phyloP scores from a whole-genome alignment of 2,329 filamentous ascomycete species.

The Talaromyces funiculosus region DNA sequence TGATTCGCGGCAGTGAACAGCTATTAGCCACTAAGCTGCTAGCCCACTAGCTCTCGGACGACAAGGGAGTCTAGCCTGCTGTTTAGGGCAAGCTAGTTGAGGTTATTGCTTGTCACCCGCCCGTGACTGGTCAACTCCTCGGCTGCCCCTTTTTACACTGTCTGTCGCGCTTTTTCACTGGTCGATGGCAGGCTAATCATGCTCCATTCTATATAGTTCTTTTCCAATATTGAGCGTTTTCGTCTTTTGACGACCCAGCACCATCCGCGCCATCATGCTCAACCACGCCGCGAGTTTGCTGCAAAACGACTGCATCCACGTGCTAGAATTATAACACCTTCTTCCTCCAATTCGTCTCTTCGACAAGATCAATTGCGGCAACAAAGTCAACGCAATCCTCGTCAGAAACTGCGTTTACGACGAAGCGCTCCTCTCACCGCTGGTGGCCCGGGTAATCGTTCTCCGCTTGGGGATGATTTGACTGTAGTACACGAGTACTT shows the following conservation, averaged over 20 bases:
- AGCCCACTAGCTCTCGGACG: background rate
- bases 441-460: background rate
- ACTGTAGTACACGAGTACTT: slow-evolving; percentile 50
- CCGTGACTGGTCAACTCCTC: background rate
- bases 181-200: background rate
- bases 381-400: background rate
- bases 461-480: slow-evolving; percentile 22
- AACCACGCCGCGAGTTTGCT: slow-evolving; percentile 16
- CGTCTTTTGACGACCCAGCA: slow-evolving; percentile 27
- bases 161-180: background rate
- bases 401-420: slow-evolving; percentile 1
- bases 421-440: background rate
- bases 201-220: slow-evolving; percentile 27
- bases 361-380: background rate
- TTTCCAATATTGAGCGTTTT: slow-evolving; percentile 38
- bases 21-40: slow-evolving; percentile 2
- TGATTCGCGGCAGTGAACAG: background rate
- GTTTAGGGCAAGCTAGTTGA: slow-evolving; percentile 1
- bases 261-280: slow-evolving; percentile 25
- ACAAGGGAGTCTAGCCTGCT: background rate
- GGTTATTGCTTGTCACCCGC: background rate
- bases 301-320: slow-evolving; percentile 7
- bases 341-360: background rate
- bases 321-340: slow-evolving; percentile 8
- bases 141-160: background rate